Evolutionary conservation across 1,284 basidiomycete genomes (phyloP), one percentile per base, ranked within the genome.

Genomic region (Rhodotorula sp.): DNA sequence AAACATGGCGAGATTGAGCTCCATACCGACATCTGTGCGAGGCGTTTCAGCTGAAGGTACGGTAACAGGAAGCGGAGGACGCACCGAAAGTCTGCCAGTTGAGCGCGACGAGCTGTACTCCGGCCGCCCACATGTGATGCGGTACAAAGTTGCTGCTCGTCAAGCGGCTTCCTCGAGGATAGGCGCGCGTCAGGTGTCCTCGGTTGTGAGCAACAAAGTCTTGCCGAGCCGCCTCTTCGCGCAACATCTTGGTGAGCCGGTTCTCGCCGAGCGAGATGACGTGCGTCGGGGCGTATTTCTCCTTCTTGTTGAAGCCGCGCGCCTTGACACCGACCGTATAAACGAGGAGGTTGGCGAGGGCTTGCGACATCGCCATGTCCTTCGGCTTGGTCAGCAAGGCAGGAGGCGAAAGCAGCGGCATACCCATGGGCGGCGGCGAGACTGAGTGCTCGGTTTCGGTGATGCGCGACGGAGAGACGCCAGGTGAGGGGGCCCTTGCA

Each of bases 81-180:
- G 51, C 75, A 92, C 91, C 92, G 75, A 89, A 89, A 0, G 94
- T 99, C 81, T 99, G 96, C 91, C 94, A 98, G 80, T 99, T 99
- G 71, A 99, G 85, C 10, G 96, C 93, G 0, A 96, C 94, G n/a
- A 99, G 81, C 81, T 99, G 95, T 24, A 89, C 88, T 0, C 95
- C 95, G 0, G 88, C 88, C 0, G 87, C 86, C 95, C 95, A 99
- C 80, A 88, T 93, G 49, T 89, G 86, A 80, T 91, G 88, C 7
- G 95, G 95, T 74, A 90, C 86, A 78, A 90, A 98, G 80, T 99
- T 99, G 30, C 89, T 89, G 70, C 90, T 92, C 71, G 85, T 88
- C 56, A 96, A 83, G 62, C 94, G 82, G 49, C 84, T 87, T 1
- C 90, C 93, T 76, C 90, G 90, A 0, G 96, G 96, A 79, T 99